Evolutionary conservation across 2,329 filamentous ascomycete genomes (phyloP).

Genomic region (Neophaeococcomyces mojaviensis): DNA sequence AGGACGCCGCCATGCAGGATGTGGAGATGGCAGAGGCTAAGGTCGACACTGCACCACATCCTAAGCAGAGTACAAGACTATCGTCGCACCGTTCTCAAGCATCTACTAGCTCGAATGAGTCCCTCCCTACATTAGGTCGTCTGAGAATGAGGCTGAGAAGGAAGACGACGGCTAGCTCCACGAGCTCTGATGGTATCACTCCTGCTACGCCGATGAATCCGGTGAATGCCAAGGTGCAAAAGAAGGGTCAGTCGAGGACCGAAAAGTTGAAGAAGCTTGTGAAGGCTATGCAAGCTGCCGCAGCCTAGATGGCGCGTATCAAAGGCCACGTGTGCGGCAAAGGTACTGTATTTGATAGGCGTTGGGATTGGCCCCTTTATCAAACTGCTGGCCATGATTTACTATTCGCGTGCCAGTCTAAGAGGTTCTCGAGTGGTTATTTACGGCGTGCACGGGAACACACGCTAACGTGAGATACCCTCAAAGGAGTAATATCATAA

Average conservation of each 20-base stretch:
- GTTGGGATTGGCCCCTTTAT: background rate
- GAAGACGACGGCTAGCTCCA: background rate
- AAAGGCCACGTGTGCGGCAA: background rate
- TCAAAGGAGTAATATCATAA: no score
- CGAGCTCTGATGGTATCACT: background rate
- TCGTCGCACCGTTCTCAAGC: background rate
- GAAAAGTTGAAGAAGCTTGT: slow-evolving; percentile 1
- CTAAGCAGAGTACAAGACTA: background rate
- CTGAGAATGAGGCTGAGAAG: background rate
- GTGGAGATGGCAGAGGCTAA: background rate
- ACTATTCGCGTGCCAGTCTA: no score
- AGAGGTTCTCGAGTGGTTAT: no score
- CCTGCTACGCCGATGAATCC: background rate
- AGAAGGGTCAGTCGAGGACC: slow-evolving; percentile 1
- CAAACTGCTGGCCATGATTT: no score
- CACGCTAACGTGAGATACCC: no score
- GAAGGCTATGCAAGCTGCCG: background rate
- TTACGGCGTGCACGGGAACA: no score
- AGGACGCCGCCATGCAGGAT: background rate
- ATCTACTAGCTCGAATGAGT: slow-evolving; percentile 1
- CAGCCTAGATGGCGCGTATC: background rate
- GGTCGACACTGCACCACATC: background rate
- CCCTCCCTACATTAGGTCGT: background rate
- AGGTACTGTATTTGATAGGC: background rate
- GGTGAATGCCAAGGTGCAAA: background rate